Percentiles rank a stretch among this genome's conserved stretches.
Evolutionary conservation across 345 rosid species (phyloP).

Genomic region (Microthlaspi erraticum): DNA sequence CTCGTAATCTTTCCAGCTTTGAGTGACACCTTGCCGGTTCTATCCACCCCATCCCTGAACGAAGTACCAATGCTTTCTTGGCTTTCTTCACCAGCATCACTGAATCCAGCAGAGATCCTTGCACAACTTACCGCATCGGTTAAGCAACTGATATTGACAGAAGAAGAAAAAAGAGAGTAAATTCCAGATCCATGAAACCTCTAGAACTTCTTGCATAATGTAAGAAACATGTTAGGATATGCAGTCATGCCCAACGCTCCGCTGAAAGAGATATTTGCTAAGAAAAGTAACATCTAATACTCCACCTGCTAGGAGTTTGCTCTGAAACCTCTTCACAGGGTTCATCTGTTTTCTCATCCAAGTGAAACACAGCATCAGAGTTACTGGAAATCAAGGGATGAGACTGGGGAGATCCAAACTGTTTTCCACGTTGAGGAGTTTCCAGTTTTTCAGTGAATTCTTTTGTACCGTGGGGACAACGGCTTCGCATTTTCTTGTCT

Average conservation of each 20-base stretch:
- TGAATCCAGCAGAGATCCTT: constrained; percentile 45
- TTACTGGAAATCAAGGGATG: constrained; percentile 62
- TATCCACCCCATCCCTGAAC: constrained; percentile 35
- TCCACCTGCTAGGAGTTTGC: constrained; percentile 68
- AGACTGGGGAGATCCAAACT: constrained; percentile 45
- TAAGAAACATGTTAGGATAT: background rate
- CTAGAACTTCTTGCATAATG: background rate
- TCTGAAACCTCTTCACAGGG: constrained; percentile 53
- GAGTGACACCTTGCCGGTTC: constrained; percentile 29
- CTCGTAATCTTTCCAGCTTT: constrained; percentile 45
- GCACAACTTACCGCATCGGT: constrained; percentile 48
- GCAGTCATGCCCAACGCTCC: constrained; percentile 3
- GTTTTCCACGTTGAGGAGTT: constrained; percentile 45
- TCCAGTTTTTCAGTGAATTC: constrained; percentile 36
- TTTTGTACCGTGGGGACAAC: constrained; percentile 77
- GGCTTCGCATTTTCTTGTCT: constrained; percentile 69
- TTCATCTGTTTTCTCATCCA: constrained; percentile 46
- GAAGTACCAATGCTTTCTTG: constrained; percentile 41
- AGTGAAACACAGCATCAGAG: constrained; percentile 48
- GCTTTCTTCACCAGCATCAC: constrained; percentile 48
- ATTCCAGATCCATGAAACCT: background rate
- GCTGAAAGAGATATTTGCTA: constrained; percentile 6
- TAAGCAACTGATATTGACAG: constrained; percentile 51
- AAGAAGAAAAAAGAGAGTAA: constrained; percentile 3
- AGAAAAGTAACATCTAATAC: constrained; percentile 4